These are phyloP conservation scores for Cladosporium halotolerans DNA, from an alignment of 2,329 filamentous ascomycete species.

Conservation along the genomic window DNA sequence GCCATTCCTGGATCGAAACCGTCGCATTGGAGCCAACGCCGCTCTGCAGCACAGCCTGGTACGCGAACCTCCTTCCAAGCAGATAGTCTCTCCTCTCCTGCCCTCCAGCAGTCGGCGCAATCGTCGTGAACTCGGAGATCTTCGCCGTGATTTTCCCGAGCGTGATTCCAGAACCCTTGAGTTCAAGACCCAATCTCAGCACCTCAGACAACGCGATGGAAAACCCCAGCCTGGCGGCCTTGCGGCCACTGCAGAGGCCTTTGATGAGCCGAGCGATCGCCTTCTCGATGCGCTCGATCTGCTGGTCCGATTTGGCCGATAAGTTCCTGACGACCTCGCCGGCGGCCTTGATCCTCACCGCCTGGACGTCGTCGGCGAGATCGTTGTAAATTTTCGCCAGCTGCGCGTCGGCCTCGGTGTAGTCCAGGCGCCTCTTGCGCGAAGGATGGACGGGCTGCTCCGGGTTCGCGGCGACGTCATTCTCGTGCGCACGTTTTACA, in stretches of 20 bases:
- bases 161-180: constrained; percentile 9
- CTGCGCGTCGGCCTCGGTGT: constrained; percentile 36
- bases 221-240: constrained; percentile 82
- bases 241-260: constrained; percentile 82
- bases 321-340: constrained; percentile 39
- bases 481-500: constrained; percentile 20
- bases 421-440: constrained; percentile 29
- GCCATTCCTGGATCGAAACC: constrained; percentile 52
- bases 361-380: constrained; percentile 41
- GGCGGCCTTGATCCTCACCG: constrained; percentile 40
- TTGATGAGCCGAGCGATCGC: constrained; percentile 58
- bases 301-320: constrained; percentile 32
- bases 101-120: constrained; percentile 47
- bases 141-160: constrained; percentile 44
- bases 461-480: constrained; percentile 12
- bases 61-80: constrained; percentile 80
- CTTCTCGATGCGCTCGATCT: constrained; percentile 33
- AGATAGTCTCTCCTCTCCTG: constrained; percentile 82
- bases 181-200: constrained; percentile 56
- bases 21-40: constrained; percentile 59
- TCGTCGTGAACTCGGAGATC: constrained; percentile 47
- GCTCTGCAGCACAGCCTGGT: constrained; percentile 79
- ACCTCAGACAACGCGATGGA: constrained; percentile 83
- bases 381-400: constrained; percentile 42
- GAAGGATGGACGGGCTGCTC: constrained; percentile 23